A percentile compares a stretch with the other conserved stretches of the same genome.
Evolutionary conservation across 2,329 filamentous ascomycete genomes (phyloP).

Genomic region (Aspergillus niger): DNA sequence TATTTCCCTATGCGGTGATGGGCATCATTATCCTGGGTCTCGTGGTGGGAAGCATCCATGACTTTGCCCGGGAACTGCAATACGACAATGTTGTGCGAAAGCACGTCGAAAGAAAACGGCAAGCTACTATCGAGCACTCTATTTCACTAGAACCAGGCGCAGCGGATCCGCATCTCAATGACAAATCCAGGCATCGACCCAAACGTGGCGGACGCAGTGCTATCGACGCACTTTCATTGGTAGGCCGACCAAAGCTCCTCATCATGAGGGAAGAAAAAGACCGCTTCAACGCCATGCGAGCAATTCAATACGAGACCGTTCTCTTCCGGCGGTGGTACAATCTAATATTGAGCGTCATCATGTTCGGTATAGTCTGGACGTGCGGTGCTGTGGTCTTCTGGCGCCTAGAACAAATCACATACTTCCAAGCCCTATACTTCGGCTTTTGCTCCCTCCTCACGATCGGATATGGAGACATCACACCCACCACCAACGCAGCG

Average conservation of each 20-base stretch:
- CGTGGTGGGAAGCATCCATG: slow-evolving; percentile 77
- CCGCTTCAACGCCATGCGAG: slow-evolving; percentile 79
- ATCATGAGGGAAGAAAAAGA: slow-evolving; percentile 65
- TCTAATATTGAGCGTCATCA: slow-evolving; percentile 65
- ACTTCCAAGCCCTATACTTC: slow-evolving; percentile 84
- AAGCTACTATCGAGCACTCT: slow-evolving; percentile 56
- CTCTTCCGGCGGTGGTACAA: slow-evolving; percentile 73
- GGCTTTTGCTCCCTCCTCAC: slow-evolving; percentile 80
- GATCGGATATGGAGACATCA: slow-evolving; percentile 82
- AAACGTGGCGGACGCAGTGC: slow-evolving; percentile 25
- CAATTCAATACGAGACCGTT: slow-evolving; percentile 68
- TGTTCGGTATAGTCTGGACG: slow-evolving; percentile 77
- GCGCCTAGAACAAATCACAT: slow-evolving; percentile 62
- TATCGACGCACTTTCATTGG: slow-evolving; percentile 24
- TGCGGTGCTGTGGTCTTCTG: slow-evolving; percentile 77
- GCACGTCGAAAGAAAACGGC: slow-evolving; percentile 58
- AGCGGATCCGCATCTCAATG: slow-evolving; percentile 4
- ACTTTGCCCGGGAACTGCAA: slow-evolving; percentile 61
- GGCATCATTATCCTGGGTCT: slow-evolving; percentile 84
- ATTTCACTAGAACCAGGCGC: slow-evolving; percentile 7
- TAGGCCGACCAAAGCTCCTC: slow-evolving; percentile 49
- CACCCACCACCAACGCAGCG: slow-evolving; percentile 74
- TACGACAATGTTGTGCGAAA: slow-evolving; percentile 63
- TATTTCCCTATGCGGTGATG: slow-evolving; percentile 81
- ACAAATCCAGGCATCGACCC: slow-evolving; percentile 11